Percentiles rank a stretch among this genome's conserved stretches.
Evolutionary conservation across 1,139 yeast species (phyloP).

Genomic region (Yamadazyma membranifaciens): DNA sequence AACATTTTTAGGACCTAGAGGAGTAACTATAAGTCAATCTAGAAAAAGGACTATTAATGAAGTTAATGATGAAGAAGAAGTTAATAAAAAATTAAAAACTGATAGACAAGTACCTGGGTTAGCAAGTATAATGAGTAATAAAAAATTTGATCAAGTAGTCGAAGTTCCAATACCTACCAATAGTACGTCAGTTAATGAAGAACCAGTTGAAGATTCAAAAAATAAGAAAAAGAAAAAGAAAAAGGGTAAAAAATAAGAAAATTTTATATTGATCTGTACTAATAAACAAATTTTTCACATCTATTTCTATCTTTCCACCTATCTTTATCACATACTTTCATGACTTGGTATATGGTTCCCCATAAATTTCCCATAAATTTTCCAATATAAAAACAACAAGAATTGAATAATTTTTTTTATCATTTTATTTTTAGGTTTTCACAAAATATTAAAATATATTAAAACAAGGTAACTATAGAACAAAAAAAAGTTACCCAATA

Average conservation of each 20-base stretch:
- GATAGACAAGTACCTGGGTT: constrained; percentile 31
- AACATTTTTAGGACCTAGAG: constrained; percentile 84
- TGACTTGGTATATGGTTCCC: too few relatives aligned
- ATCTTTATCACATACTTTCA: not conserved
- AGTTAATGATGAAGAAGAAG: constrained; percentile 4
- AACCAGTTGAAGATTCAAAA: constrained; percentile 14
- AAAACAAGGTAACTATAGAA: too few relatives aligned
- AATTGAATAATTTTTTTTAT: not conserved
- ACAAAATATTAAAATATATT: too few relatives aligned
- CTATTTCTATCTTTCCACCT: not conserved
- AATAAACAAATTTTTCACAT: constrained; percentile 1
- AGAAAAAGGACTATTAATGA: constrained; percentile 11
- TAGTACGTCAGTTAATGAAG: constrained; percentile 16
- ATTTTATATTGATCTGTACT: constrained; percentile 3
- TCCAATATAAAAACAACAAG: not conserved
- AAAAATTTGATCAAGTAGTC: constrained; percentile 23
- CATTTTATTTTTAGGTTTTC: not conserved
- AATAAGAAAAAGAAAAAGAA: constrained; percentile 17
- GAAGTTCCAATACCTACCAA: constrained; percentile 9
- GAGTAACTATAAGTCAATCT: constrained; percentile 44
- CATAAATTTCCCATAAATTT: not conserved
- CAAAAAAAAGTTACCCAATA: too few relatives aligned
- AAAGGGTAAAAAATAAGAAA: constrained; percentile 13
- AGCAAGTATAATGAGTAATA: constrained; percentile 42
- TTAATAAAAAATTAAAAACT: constrained; percentile 6